Conservation (phyloP, 1,284 basidiomycete species). For the Trametes polyzona region DNA sequence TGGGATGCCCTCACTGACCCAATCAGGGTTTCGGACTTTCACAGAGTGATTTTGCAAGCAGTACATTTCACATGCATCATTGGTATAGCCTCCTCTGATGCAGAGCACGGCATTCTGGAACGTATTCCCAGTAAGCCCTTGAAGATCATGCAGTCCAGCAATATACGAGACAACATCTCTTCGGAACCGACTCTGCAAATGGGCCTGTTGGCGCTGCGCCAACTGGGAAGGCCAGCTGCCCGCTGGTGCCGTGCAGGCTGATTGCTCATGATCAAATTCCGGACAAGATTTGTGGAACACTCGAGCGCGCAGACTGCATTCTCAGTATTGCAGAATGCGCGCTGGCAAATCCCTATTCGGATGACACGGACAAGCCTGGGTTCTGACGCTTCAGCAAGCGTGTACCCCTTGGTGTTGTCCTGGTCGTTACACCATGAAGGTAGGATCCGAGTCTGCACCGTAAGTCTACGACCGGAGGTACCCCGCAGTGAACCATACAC, state of each 20-base stretch:
- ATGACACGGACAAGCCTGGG: conserved; percentile 79
- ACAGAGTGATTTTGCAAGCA: no score
- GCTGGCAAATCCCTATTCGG: conserved; percentile 77
- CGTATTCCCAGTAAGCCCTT: no score
- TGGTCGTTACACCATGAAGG: conserved; percentile 92
- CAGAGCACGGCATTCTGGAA: no score
- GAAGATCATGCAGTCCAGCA: no score
- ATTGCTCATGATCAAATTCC: conserved; percentile 72
- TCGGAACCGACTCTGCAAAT: conserved; percentile 80
- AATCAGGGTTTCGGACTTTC: no score
- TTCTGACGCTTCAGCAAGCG: conserved; percentile 85
- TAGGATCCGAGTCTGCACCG: conserved; percentile 50
- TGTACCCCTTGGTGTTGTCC: conserved; percentile 85
- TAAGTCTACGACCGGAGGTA: not conserved
- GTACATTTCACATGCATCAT: no score
- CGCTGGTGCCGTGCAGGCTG: no score
- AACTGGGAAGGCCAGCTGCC: no score
- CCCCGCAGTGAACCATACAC: conserved; percentile 32
- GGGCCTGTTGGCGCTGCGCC: conserved; percentile 58
- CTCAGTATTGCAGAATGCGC: conserved; percentile 80
- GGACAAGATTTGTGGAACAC: conserved; percentile 82
- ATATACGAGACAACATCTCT: conserved; percentile 69
- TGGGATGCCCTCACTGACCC: no score
- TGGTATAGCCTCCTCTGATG: no score
- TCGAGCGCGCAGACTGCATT: conserved; percentile 85